Base-by-base conservation (phyloP, 2,329 filamentous ascomycete species). In the Sclerotinia minor region DNA sequence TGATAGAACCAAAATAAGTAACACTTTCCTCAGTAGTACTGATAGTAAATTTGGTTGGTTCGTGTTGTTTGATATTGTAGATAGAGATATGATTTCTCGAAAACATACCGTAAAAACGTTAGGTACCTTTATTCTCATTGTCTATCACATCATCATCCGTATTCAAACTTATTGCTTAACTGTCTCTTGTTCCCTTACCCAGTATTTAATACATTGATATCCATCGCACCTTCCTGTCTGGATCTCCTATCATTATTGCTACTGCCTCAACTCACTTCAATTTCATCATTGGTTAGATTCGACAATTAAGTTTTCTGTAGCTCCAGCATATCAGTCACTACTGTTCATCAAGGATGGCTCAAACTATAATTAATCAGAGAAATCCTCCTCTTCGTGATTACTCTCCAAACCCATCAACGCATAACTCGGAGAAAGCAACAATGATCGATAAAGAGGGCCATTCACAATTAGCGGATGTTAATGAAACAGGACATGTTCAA, bases 401-500 rank as follows among this genome's bases (percentile, higher is more conserved):
- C 17, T 53, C 67, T 3, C 52, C 66, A 24, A n/a, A 32, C 0
- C 21, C 52, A 24, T 64, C 63, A 58, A 59, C 41, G 15, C 61
- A 57, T 32, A 61, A 69, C 24, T 70, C 70, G 7, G 71, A 71
- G 24, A 71, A 69, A 35, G 55, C 54, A 17, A 59, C 67, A 44
- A 69, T 69, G 52, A 26, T 53, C 13, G 55, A 64, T 19, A 45
- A 26, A 32, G 53, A 60, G 3, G 53, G 52, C 21, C 57, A 65
- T 17, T 64, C 68, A 5, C 65, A 67, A 45, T 60, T 71, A 17
- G 49, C 64, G 21, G 70, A 72, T 41, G 47, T 84, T 69, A 84
- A 84, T 71, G 80, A 80, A 2, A 83, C 81, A 3, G 83, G 83
- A 1, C 82, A 85, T 72, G 77, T 80, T 52, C 82, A 85, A 71